A percentile compares a stretch with the other conserved stretches of the same genome.
Conservation (phyloP, 1,284 basidiomycete genomes). For the Fomitiporia mediterranea region DNA sequence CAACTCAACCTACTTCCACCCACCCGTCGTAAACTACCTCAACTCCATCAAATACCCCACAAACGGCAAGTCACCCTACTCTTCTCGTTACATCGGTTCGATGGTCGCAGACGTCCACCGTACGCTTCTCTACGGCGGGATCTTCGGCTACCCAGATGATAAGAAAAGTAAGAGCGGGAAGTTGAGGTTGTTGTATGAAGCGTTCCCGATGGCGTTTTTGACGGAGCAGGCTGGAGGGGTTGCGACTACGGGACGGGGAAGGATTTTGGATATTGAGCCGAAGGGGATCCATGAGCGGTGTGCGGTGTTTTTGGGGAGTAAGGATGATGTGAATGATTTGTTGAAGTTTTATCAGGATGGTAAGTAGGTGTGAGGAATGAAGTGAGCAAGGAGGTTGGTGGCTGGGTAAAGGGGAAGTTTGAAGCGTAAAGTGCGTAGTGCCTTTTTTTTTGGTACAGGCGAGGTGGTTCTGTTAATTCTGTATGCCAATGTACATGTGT, state of each 20-base stretch:
- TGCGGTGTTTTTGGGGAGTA: slow-evolving; percentile 91
- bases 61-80: slow-evolving; percentile 77
- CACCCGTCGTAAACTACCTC: slow-evolving; percentile 83
- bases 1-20: slow-evolving; percentile 92
- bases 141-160: slow-evolving; percentile 98
- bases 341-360: slow-evolving; percentile 68
- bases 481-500: too few species aligned
- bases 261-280: slow-evolving; percentile 92
- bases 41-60: slow-evolving; percentile 92
- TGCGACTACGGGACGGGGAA: slow-evolving; percentile 89
- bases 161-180: slow-evolving; percentile 98
- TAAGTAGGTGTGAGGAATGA: neutral
- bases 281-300: slow-evolving; percentile 89
- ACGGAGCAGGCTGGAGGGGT: slow-evolving; percentile 95
- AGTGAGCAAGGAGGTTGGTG: neutral
- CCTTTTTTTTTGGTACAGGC: too few species aligned
- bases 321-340: slow-evolving; percentile 91
- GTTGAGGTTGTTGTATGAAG: slow-evolving; percentile 93
- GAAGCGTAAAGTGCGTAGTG: too few species aligned
- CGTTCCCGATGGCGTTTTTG: slow-evolving; percentile 98
- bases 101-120: slow-evolving; percentile 99
- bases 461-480: too few species aligned
- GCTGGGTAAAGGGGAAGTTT: too few species aligned
- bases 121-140: slow-evolving; percentile 95
- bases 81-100: slow-evolving; percentile 94